Percentiles rank a stretch among this genome's conserved stretches.
Conservation (phyloP, 192 early-diverging fungal genomes). For the Entomortierella lignicola region DNA sequence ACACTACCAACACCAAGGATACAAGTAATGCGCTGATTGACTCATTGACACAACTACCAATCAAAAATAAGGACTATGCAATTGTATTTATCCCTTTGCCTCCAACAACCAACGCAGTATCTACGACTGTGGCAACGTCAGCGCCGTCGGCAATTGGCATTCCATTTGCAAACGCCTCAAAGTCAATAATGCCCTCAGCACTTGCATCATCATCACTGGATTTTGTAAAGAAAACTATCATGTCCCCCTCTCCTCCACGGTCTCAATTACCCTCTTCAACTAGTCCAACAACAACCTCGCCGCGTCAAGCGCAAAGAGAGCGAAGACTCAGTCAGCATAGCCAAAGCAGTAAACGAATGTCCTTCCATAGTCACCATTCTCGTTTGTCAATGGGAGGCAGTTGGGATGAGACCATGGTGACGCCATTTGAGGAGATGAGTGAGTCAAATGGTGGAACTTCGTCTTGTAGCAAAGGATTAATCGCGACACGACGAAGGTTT, state of each 20-base stretch:
- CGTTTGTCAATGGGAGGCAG: conserved; percentile 5
- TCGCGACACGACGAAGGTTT: conserved; percentile 3
- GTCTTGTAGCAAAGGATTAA: not conserved
- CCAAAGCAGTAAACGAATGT: conserved; percentile 11
- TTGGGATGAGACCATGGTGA: conserved; percentile 27
- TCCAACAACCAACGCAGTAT: not conserved
- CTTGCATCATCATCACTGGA: conserved; percentile 26
- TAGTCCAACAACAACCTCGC: conserved; percentile 2
- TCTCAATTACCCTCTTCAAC: not conserved
- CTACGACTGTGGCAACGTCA: not conserved
- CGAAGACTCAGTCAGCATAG: not conserved
- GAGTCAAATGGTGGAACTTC: conserved; percentile 18
- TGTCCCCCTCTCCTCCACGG: conserved; percentile 20
- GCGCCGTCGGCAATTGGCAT: conserved; percentile 2
- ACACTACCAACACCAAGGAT: conserved; percentile 6
- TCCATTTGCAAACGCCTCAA: not conserved
- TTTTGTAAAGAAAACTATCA: conserved; percentile 26
- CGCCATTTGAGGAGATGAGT: conserved; percentile 14
- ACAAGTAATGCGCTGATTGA: conserved; percentile 25
- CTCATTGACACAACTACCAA: conserved; percentile 23
- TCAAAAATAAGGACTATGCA: conserved; percentile 51
- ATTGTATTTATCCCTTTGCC: conserved; percentile 7
- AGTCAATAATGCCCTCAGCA: conserved; percentile 5
- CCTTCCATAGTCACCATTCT: conserved; percentile 30
- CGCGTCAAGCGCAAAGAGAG: not conserved